Evolutionary conservation across 176 grass and related monocot genomes (phyloP), one percentile per base, ranked within the genome.

Genomic region (Aegilops speltoides): DNA sequence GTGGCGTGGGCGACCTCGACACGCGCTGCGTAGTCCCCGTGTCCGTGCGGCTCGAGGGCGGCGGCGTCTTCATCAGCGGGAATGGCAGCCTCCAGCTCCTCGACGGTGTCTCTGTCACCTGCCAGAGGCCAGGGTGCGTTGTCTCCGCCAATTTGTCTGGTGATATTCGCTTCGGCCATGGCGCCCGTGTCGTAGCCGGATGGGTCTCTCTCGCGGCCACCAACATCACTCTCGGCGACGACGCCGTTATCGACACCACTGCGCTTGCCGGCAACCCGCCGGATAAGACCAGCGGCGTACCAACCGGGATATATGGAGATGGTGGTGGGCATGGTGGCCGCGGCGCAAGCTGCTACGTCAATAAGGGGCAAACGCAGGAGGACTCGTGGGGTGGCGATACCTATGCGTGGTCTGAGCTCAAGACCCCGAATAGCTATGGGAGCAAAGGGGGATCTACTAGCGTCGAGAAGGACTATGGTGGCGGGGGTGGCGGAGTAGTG

Each of bases 361-460:
- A 77, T 79, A 28, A 98, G 23, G 96, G 93, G 31, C 91, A 95
- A 79, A 65, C 86, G 0, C 96, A 94, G 81, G 93, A 98, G 89
- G 96, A 98, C 68, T 94, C 93, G 0, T 98, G 96, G 96, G 96
- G 96, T n/a, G 96, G 96, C 19, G 96, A 98, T 73, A 80, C 82
- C 9, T 98, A 98, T 5, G 90, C 90, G 2, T 98, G 96, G 96
- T 77, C 82, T 19, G 72, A 87, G 6, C 90, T 98, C 40, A 73
- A 89, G 50, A 41, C 72, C 6, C 96, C 96, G 2, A 84, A 84
- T 60, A 96, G 87, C 84, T 98, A 93, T 32, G 96, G 96, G 10
- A 98, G 96, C 88, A 95, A 78, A 80, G 96, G 96, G 19, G 92
- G 96, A 4, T 94, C 96, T 1, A 96, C 96, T 7, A 93, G 85